These are phyloP conservation scores for Yarrowia deformans DNA, from an alignment of 805 yeast species.

Conservation along the genomic window DNA sequence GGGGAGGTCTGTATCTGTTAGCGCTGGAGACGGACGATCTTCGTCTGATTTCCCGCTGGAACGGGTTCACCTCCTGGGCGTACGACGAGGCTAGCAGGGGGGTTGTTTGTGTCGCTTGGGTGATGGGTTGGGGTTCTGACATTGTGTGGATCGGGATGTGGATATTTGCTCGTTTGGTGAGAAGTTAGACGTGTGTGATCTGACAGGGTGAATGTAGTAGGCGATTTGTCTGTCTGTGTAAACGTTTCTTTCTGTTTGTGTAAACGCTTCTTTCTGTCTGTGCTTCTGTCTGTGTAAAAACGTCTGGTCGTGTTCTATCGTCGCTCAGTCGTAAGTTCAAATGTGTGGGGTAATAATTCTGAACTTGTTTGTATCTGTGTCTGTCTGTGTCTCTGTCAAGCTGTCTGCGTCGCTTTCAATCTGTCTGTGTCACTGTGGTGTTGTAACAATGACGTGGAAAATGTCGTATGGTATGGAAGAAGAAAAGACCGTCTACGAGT, in stretches of 20 bases:
- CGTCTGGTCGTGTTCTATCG: background rate
- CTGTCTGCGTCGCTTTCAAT: background rate
- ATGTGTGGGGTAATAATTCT: background rate
- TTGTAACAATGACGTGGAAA: too few relatives aligned
- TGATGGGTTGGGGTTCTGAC: slow-evolving; percentile 31
- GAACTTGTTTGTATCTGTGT: background rate
- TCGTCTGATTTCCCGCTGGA: slow-evolving; percentile 38
- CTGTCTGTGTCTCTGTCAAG: background rate
- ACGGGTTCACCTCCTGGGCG: slow-evolving; percentile 34
- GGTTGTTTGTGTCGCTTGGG: slow-evolving; percentile 26
- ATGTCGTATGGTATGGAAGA: too few relatives aligned
- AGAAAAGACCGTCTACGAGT: too few relatives aligned
- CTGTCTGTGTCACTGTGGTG: too few relatives aligned
- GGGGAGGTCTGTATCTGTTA: slow-evolving; percentile 21
- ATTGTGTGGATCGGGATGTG: background rate
- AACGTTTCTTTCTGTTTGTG: background rate
- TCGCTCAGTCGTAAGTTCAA: too few relatives aligned
- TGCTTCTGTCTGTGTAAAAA: background rate
- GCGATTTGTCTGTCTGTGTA: too few relatives aligned
- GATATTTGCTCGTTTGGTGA: slow-evolving; percentile 5
- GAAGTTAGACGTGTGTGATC: background rate
- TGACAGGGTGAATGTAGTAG: background rate
- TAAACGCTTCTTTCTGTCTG: background rate
- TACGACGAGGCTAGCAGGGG: slow-evolving; percentile 20
- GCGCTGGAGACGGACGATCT: slow-evolving; percentile 29